These are phyloP conservation scores for Physcomitrellopsis africana DNA, from an alignment of 225 moss, liverwort and hornwort species.

Conservation along the genomic window DNA sequence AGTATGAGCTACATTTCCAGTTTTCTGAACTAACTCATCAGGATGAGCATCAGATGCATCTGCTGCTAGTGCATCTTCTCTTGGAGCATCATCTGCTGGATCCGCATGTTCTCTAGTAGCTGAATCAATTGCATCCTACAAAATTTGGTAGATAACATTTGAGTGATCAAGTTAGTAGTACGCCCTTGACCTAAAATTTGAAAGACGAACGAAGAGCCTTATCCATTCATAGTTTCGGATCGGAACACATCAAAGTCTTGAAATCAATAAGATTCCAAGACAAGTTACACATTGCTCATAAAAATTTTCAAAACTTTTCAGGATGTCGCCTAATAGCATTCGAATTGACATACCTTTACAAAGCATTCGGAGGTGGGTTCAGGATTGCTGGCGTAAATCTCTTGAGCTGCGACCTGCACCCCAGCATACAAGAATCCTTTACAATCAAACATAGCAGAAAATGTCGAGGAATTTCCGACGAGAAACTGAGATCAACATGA, in stretches of 20 bases:
- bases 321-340: background rate
- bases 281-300: background rate
- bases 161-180: background rate
- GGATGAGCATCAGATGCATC: slow-evolving; percentile 11
- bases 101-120: slow-evolving; percentile 37
- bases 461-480: no score
- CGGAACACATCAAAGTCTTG: background rate
- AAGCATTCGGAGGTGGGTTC: slow-evolving; percentile 49
- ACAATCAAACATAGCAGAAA: background rate
- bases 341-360: slow-evolving; percentile 41
- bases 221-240: background rate
- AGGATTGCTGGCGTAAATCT: slow-evolving; percentile 41
- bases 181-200: background rate
- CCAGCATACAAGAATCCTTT: background rate
- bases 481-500: background rate
- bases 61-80: background rate
- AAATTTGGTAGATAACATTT: slow-evolving; percentile 18
- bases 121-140: slow-evolving; percentile 52
- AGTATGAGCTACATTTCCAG: slow-evolving; percentile 23
- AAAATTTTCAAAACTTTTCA: background rate
- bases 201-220: background rate
- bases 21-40: slow-evolving; percentile 24
- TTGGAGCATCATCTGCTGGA: slow-evolving; percentile 17
- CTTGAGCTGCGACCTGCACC: slow-evolving; percentile 45
- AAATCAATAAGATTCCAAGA: background rate